Evolutionary conservation across 73 alveolate species (phyloP), one percentile per base, ranked within the genome.

Genomic region (Paramecium bursaria): DNA sequence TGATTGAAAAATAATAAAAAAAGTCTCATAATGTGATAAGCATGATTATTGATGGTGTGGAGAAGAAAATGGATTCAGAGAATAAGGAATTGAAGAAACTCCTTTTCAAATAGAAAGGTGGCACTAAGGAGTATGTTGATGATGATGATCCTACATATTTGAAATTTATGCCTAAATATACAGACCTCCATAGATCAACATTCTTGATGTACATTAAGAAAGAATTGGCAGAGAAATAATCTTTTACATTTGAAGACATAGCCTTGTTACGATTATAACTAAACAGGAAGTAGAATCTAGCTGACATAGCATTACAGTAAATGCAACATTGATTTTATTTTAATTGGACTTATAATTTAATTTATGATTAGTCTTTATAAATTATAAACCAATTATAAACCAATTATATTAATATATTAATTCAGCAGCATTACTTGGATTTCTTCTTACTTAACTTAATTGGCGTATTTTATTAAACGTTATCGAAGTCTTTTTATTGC

Each of bases 231-330:
- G 82, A 67, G 2, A 67, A 67, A 67, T 67, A 67, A 19, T 11
- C 33, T 7, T 31, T 67, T 9, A 39, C 47, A 10, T 67, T 67
- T 31, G 82, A 67, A 39, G 82, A 67, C 44, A 22, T 67, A 21
- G 82, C 50, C 2, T 39, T 39, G 49, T 11, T 39, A 7, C 5
- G 82, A 67, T 42, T 25, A 4, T 17, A 67, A 30, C 1, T 67
- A 25, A 14, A n/a, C 17, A 67, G 39, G 17, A 31, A 42, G 19
- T 25, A 31, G 4, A 25, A 67, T 25, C 10, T 67, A 35, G 46
- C 82, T 10, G 82, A 67, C 44, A 42, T 67, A 35, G 82, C 82
- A n/a, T n/a, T n/a, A n/a, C n/a, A n/a, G n/a, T n/a, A n/a, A n/a
- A n/a, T n/a, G n/a, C n/a, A n/a, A n/a, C n/a, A n/a, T n/a, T n/a